A percentile compares a stretch with the other conserved stretches of the same genome.
phyloP scores from a whole-genome alignment of 495 filamentous ascomycete species.

The Penicillium dipodomyicola region DNA sequence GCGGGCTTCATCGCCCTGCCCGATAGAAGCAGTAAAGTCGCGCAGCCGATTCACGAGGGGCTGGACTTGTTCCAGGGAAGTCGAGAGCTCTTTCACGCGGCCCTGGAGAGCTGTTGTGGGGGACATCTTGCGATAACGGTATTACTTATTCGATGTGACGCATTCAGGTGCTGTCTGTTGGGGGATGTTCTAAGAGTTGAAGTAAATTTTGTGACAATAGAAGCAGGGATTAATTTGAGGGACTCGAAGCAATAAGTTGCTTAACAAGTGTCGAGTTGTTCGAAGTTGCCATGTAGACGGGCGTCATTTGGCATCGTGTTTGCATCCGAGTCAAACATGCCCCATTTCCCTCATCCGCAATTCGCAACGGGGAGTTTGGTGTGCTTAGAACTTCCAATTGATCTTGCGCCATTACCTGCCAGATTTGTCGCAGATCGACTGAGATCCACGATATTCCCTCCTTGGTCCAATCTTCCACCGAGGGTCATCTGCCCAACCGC shows the following conservation, averaged over 20 bases:
- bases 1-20: conserved; percentile 61
- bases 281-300: conserved; percentile 23
- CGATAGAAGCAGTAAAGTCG: conserved; percentile 61
- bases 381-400: conserved; percentile 7
- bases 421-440: neutral
- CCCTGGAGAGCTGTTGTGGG: conserved; percentile 57
- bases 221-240: neutral
- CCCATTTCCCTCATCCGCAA: conserved; percentile 18
- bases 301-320: conserved; percentile 27
- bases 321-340: conserved; percentile 41
- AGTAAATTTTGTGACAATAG: neutral
- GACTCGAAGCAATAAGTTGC: neutral
- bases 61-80: conserved; percentile 63
- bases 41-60: conserved; percentile 74
- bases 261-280: neutral
- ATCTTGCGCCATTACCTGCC: conserved; percentile 3
- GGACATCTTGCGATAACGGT: conserved; percentile 45
- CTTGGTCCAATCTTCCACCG: neutral
- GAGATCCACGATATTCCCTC: neutral
- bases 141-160: neutral
- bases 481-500: neutral
- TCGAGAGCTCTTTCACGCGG: conserved; percentile 66
- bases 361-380: conserved; percentile 1
- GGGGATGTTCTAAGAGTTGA: neutral
- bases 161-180: conserved; percentile 1